Evolutionary conservation across 257 asterid species (phyloP).

Genomic region (Solanum dulcamara): DNA sequence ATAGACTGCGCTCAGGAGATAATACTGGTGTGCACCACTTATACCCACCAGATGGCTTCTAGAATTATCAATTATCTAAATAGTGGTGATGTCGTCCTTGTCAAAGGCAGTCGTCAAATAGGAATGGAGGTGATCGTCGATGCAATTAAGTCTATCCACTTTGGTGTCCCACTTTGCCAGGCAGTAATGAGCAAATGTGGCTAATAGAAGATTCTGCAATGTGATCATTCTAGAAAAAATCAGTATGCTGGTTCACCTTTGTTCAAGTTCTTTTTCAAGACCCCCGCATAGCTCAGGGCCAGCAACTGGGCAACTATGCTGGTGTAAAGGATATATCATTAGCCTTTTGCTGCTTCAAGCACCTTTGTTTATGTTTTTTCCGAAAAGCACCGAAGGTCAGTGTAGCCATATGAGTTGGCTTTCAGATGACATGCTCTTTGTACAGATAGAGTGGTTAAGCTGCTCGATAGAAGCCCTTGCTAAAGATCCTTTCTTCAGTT

Average conservation of each 20-base stretch:
- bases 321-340: background rate
- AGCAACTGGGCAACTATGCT: background rate
- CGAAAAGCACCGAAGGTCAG: background rate
- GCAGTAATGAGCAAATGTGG: background rate
- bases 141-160: conserved; percentile 5
- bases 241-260: background rate
- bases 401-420: background rate
- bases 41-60: conserved; percentile 3
- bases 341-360: background rate
- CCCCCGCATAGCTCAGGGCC: background rate
- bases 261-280: background rate
- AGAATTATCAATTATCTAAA: background rate
- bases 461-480: background rate
- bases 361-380: background rate
- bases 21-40: conserved; percentile 1
- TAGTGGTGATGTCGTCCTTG: conserved; percentile 14
- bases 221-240: background rate
- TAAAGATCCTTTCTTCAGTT: background rate
- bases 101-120: conserved; percentile 24
- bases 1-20: background rate
- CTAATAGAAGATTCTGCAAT: background rate
- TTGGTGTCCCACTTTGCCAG: background rate
- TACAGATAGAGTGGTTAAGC: background rate
- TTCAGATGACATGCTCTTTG: background rate
- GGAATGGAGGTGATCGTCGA: conserved; percentile 15